Base-by-base conservation (phyloP, 148 eudicot genomes). In the Nyssa sinensis region DNA sequence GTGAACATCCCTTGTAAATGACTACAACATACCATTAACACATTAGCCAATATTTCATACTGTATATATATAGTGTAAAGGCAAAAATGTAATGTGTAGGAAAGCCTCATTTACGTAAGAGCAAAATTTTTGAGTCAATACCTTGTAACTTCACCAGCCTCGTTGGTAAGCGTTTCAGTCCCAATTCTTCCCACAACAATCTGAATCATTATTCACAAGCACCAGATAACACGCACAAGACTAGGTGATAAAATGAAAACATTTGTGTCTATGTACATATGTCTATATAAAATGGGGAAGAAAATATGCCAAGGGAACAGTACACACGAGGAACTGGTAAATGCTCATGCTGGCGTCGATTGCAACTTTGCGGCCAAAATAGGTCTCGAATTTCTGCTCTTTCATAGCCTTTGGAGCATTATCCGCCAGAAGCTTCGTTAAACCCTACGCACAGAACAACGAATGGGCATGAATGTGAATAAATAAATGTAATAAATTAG, bases 271-370 rank as follows among this genome's bases (percentile, higher is more conserved):
- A 17, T 21, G 21, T 55, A 55, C 0, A n/a, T 55, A 5, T 19
- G 7, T 55, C 1, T 55, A n/a, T 55, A 17, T 55, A 37, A 14
- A 37, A 60, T 21, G n/a, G 25, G n/a, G 16, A 34, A 3, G 17
- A 37, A 17, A 23, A 27, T 17, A 5, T 2, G 5, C n/a, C 3
- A 4, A 25, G 57, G 63, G n/a, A 35, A 61, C 35, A 1, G 28
- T 44, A 77, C 86, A 49, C 32, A 96, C 99, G 30, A 96, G 89
- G 72, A 96, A 96, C 74, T 96, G 99, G 78, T 96, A 96, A 64
- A 96, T 96, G 91, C 99, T 96, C 99, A 96, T 96, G 90, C 98
- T 93, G 76, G 99, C 99, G 78, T 96, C 99, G 67, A 96, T 84
- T 24, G 99, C 98, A 75, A 96, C 85, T 82, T 85, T 87, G 3